Evolutionary conservation across 495 filamentous ascomycete genomes (phyloP).

Genomic region (Penicillium silybi): DNA sequence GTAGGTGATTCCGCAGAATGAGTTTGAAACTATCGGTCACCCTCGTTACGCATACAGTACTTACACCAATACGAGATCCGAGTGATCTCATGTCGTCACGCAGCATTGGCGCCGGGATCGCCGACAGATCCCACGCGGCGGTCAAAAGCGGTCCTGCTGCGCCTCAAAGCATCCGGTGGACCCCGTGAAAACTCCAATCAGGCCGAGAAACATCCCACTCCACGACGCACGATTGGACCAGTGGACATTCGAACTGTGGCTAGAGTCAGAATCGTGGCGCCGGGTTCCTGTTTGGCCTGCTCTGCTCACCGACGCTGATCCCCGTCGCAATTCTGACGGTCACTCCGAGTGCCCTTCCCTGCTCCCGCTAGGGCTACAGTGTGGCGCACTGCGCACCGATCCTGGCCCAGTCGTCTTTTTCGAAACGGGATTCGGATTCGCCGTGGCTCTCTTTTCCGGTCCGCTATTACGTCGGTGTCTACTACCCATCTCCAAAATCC

Average conservation of each 20-base stretch:
- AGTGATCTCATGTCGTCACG: not conserved
- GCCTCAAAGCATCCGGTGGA: slow-evolving; percentile 11
- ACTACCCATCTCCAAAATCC: not conserved
- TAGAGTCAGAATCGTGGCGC: slow-evolving; percentile 16
- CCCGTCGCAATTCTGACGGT: slow-evolving; percentile 10
- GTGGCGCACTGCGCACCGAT: slow-evolving; percentile 1
- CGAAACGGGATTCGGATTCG: not conserved
- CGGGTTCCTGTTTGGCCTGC: slow-evolving; percentile 6
- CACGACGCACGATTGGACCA: slow-evolving; percentile 1
- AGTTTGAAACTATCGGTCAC: not conserved
- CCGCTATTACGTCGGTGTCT: not conserved
- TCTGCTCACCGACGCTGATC: slow-evolving; percentile 11
- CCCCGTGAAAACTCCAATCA: not conserved
- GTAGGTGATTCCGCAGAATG: not conserved
- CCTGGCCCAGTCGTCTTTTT: not conserved
- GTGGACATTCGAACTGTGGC: slow-evolving; percentile 11
- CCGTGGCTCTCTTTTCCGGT: not conserved
- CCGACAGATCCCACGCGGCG: slow-evolving; percentile 22
- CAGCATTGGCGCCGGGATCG: slow-evolving; percentile 16
- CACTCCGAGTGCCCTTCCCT: slow-evolving; percentile 12
- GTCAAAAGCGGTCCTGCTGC: slow-evolving; percentile 20
- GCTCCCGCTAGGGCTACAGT: slow-evolving; percentile 13
- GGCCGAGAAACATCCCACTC: not conserved
- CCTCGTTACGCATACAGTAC: not conserved
- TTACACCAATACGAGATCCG: not conserved